phyloP scores from a whole-genome alignment of 202 grass and related monocot genomes.

The Sporobolus alterniflorus region DNA sequence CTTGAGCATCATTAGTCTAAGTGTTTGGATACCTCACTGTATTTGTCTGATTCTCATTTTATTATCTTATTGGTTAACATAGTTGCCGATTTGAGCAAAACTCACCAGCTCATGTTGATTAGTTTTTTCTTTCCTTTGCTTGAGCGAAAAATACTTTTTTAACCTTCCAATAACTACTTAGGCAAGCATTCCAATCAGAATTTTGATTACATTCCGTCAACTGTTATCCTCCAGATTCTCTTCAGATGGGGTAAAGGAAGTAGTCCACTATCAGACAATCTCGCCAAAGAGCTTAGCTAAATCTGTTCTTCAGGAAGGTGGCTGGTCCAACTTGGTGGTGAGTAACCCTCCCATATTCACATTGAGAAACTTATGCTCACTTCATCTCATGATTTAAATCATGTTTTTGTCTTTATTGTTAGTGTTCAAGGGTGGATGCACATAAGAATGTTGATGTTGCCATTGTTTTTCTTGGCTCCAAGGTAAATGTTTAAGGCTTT shows the following conservation, averaged over 20 bases:
- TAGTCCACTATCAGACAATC: conserved; percentile 78
- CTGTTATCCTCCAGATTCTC: conserved; percentile 53
- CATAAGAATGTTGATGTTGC: conserved; percentile 71
- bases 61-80: background rate
- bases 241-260: conserved; percentile 60
- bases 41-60: background rate
- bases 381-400: conserved; percentile 3
- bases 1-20: background rate
- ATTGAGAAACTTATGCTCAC: conserved; percentile 20
- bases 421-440: conserved; percentile 69
- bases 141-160: background rate
- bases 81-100: conserved; percentile 9
- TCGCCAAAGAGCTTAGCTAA: conserved; percentile 72
- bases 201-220: conserved; percentile 19
- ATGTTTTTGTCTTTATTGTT: conserved; percentile 1
- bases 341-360: conserved; percentile 32
- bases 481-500: conserved; percentile 54
- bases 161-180: conserved; percentile 1
- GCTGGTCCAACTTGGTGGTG: conserved; percentile 92
- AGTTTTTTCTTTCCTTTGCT: background rate
- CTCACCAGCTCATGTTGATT: background rate
- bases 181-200: background rate
- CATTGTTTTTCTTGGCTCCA: conserved; percentile 86
- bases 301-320: conserved; percentile 84
- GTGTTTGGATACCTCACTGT: background rate